A percentile compares a stretch with the other conserved stretches of the same genome.
phyloP scores from a whole-genome alignment of 129 eudicot genomes.

The Centrapalus pauciflorus region DNA sequence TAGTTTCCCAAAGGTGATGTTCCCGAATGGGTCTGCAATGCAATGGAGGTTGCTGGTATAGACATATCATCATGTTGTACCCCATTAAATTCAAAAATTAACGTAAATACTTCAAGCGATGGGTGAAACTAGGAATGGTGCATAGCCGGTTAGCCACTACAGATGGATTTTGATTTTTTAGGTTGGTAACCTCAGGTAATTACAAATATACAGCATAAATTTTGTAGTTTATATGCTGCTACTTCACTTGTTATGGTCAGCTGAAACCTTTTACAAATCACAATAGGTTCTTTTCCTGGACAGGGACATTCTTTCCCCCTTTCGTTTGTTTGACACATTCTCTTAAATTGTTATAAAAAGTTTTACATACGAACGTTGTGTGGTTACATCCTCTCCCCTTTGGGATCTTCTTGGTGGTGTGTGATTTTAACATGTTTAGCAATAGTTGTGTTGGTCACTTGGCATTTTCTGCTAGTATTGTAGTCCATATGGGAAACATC shows the following conservation, averaged over 20 bases:
- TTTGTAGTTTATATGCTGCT: slow-evolving; percentile 58
- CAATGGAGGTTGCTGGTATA: slow-evolving; percentile 97
- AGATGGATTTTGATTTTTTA: neutral
- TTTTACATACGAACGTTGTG: neutral
- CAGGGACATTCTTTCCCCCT: too few relatives aligned
- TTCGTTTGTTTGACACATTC: too few relatives aligned
- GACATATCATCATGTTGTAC: slow-evolving; percentile 78
- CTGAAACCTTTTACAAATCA: too few relatives aligned
- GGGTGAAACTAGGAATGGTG: neutral
- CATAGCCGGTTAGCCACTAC: too few relatives aligned
- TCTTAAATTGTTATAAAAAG: neutral
- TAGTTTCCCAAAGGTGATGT: slow-evolving; percentile 89
- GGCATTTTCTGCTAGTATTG: neutral
- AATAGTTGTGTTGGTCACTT: neutral
- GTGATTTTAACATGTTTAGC: too few relatives aligned
- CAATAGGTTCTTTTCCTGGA: too few relatives aligned
- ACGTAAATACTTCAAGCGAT: neutral
- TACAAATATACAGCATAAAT: slow-evolving; percentile 39
- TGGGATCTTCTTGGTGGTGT: too few relatives aligned
- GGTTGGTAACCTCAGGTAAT: neutral
- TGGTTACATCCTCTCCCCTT: neutral
- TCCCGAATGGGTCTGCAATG: slow-evolving; percentile 96
- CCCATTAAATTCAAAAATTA: slow-evolving; percentile 20
- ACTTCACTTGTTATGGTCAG: neutral
- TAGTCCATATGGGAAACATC: neutral